phyloP scores from a whole-genome alignment of 495 filamentous ascomycete species.

The Pyrenula aspistea region DNA sequence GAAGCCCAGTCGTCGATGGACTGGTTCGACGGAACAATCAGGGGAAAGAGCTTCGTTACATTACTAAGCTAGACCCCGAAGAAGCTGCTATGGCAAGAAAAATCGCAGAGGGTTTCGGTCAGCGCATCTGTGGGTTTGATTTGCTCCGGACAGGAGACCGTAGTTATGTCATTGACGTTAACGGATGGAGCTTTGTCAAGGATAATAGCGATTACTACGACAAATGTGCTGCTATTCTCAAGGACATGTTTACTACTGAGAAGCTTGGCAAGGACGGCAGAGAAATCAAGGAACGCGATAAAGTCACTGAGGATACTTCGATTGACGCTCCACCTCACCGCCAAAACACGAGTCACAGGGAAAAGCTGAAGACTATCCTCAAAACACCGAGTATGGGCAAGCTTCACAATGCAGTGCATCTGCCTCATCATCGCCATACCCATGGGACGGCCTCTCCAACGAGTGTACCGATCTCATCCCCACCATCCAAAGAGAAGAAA shows the following conservation, averaged over 20 bases:
- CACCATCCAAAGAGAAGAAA: conserved; percentile 30
- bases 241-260: conserved; percentile 74
- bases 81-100: conserved; percentile 77
- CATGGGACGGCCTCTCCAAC: conserved; percentile 24
- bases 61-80: conserved; percentile 69
- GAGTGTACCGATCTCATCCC: conserved; percentile 35
- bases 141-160: conserved; percentile 74
- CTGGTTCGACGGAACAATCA: conserved; percentile 91
- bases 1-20: conserved; percentile 93
- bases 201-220: conserved; percentile 99
- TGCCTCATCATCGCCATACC: conserved; percentile 24
- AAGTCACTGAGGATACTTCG: conserved; percentile 29
- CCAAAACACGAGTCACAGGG: conserved; percentile 23
- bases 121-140: conserved; percentile 94
- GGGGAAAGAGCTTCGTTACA: conserved; percentile 93
- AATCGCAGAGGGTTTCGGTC: conserved; percentile 87
- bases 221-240: conserved; percentile 72
- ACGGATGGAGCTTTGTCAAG: conserved; percentile 99
- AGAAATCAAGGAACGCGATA: neutral
- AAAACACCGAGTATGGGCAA: conserved; percentile 55
- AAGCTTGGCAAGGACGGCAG: conserved; percentile 23
- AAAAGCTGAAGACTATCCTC: conserved; percentile 41
- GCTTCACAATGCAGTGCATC: conserved; percentile 14
- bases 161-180: conserved; percentile 98
- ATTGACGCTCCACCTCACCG: conserved; percentile 11